Evolutionary conservation across 164 flowering plant genomes (phyloP).

Genomic region (Liquidambar formosana): DNA sequence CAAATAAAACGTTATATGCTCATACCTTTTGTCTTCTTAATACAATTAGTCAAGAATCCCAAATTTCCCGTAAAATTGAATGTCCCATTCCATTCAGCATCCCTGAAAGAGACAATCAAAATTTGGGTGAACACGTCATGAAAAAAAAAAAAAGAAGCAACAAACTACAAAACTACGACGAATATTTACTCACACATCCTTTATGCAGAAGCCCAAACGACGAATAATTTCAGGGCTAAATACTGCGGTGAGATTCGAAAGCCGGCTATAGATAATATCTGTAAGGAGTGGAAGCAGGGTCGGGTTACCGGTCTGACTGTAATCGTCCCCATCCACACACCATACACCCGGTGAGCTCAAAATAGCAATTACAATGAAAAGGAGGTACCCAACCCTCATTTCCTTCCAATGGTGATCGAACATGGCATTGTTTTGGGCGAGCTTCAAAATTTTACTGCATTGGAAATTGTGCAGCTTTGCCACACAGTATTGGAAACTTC

Average conservation of each 20-base stretch:
- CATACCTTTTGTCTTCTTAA: constrained; percentile 55
- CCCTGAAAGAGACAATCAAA: constrained; percentile 35
- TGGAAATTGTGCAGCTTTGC: too few species aligned
- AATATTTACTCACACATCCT: constrained; percentile 52
- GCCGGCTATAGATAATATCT: constrained; percentile 33
- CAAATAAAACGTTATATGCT: not conserved
- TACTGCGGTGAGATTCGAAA: constrained; percentile 41
- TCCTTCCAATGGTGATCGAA: not conserved
- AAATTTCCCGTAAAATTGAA: constrained; percentile 61
- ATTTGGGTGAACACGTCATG: not conserved
- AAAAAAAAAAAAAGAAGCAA: not conserved
- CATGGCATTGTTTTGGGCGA: not conserved
- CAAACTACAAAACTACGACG: not conserved
- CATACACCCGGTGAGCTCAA: constrained; percentile 14
- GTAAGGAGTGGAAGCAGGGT: constrained; percentile 36
- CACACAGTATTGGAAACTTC: too few species aligned
- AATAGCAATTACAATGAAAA: constrained; percentile 15
- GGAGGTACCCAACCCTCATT: too few species aligned
- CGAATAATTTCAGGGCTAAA: constrained; percentile 35
- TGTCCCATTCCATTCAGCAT: constrained; percentile 72
- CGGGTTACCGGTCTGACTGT: constrained; percentile 31
- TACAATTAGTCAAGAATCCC: constrained; percentile 51
- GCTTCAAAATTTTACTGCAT: not conserved
- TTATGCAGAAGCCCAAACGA: constrained; percentile 56
- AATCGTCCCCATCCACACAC: constrained; percentile 35